phyloP scores from a whole-genome alignment of 169 alveolate species.

The Pseudocohnilembus persalinus region DNA sequence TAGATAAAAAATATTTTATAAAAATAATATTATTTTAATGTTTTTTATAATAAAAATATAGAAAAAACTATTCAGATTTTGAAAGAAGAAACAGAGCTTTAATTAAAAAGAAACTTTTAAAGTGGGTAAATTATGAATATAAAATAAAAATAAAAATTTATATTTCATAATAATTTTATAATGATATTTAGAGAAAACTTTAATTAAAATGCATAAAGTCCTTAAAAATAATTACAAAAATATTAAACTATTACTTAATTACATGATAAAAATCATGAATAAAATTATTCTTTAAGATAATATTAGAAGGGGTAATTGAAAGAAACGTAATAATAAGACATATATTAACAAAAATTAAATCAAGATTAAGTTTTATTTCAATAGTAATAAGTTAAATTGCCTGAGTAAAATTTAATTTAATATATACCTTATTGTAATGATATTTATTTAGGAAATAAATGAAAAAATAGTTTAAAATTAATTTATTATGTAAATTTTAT shows the following conservation, averaged over 20 bases:
- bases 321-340: no score
- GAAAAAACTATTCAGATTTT: not conserved
- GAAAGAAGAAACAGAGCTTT: not conserved
- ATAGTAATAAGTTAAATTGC: not conserved
- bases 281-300: no score
- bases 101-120: no score
- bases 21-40: not conserved
- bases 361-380: not conserved
- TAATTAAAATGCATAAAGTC: no score
- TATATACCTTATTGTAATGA: not conserved
- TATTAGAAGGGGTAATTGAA: not conserved
- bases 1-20: no score
- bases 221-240: no score
- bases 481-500: no score
- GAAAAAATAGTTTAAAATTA: not conserved
- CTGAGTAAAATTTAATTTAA: not conserved
- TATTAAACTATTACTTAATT: not conserved
- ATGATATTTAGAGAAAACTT: no score
- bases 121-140: not conserved
- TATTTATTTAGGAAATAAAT: not conserved
- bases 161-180: no score
- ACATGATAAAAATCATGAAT: not conserved
- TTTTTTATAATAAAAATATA: no score
- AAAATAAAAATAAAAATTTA: no score
- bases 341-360: no score